Base-by-base conservation (phyloP, 2,329 filamentous ascomycete genomes). In the Hymenoscyphus scutula region DNA sequence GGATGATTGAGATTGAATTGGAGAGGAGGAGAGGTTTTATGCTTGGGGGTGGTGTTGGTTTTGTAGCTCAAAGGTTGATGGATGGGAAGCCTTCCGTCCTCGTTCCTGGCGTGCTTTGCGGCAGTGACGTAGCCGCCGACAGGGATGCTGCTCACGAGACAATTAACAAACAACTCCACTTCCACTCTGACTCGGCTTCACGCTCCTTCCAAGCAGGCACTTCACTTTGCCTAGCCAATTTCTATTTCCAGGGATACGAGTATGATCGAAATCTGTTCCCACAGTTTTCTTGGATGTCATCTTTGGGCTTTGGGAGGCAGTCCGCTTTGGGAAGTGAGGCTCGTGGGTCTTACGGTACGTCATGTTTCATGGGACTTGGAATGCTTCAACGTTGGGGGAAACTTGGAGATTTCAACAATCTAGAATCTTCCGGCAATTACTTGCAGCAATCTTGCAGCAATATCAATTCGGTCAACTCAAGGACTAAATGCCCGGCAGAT, bases 41-140 rank as follows among this genome's bases (percentile, higher is more conserved):
- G 54, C 25, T 60, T 62, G 63, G 61, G 65, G 55, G 64, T 65
- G 53, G 54, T 62, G 30, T 53, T 67, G 68, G 68, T 74, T 74
- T 73, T 74, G 70, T 73, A 73, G 70, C 68, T 73, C 54, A 37
- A 29, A 25, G 57, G 55, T 58, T 54, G 30, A 61, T 45, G 53
- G 64, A 53, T 53, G 60, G 53, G 64, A 53, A 55, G 60, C 41
- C 62, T 62, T n/a, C n/a, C n/a, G n/a, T n/a, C n/a, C 59, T 56
- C 38, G 65, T 71, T 66, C 68, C 69, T 72, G 64, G 65, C 61
- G 64, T 63, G 56, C 27, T 58, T 23, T 15, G 29, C 23, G 53
- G 45, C 48, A 13, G 56, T 29, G 34, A 32, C 60, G 38, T 69
- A 67, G 68, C 69, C 68, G 69, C 64, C 61, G 48, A 65, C 29